Conservation (phyloP, 176 grass and related monocot genomes). For the Rhynchospora breviuscula region DNA sequence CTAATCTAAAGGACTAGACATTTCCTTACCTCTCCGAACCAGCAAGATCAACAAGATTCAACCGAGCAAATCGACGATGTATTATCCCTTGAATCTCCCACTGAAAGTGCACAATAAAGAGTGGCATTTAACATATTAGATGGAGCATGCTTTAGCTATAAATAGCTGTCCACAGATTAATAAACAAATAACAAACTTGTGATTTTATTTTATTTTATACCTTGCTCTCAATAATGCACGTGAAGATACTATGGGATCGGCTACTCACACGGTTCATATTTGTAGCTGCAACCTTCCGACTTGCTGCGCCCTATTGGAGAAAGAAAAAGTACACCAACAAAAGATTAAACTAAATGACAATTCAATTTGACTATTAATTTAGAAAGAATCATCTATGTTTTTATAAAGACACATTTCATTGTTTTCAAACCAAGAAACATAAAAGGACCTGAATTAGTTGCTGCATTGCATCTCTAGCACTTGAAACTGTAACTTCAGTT, state of each 20-base stretch:
- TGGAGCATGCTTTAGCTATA: neutral
- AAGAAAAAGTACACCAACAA: neutral
- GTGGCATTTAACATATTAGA: constrained; percentile 12
- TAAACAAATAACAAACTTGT: constrained; percentile 10
- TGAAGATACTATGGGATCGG: constrained; percentile 98
- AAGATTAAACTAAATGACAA: neutral
- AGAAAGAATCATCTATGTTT: neutral
- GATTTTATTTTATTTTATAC: constrained; percentile 29
- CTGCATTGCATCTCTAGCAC: constrained; percentile 89
- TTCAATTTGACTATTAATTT: neutral
- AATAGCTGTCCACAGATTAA: neutral
- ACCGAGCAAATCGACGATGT: constrained; percentile 79
- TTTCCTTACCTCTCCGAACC: constrained; percentile 84
- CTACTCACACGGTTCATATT: constrained; percentile 99
- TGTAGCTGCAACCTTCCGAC: constrained; percentile 93
- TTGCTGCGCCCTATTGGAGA: constrained; percentile 71
- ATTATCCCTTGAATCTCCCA: constrained; percentile 95
- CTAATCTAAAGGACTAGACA: neutral
- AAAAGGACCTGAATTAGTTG: constrained; percentile 56
- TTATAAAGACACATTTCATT: neutral
- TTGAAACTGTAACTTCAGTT: constrained; percentile 69
- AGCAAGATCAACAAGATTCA: constrained; percentile 97
- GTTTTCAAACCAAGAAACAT: neutral
- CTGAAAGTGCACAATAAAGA: constrained; percentile 34
- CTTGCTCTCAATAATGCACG: constrained; percentile 97